phyloP scores from a whole-genome alignment of 768 basidiomycete genomes.

The Amanita fuliginea region DNA sequence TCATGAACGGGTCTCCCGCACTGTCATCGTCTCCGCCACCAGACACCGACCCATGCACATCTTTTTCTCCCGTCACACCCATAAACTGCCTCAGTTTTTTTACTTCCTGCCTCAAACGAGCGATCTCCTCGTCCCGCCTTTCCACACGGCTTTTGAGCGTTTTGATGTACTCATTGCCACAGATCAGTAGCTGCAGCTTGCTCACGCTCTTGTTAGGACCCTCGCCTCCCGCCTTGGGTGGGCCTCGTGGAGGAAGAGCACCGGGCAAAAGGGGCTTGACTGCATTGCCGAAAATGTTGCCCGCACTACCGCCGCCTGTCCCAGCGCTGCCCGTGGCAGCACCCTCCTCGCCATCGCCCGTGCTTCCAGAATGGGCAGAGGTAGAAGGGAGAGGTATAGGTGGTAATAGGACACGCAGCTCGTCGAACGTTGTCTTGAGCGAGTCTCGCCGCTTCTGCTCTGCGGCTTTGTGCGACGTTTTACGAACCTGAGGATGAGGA shows the following conservation, averaged over 20 bases:
- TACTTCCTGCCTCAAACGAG: conserved; percentile 54
- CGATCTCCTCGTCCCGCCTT: conserved; percentile 72
- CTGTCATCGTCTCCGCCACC: not conserved
- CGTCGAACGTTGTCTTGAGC: conserved; percentile 88
- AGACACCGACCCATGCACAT: not conserved
- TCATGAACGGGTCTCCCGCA: not conserved
- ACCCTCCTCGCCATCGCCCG: conserved; percentile 9
- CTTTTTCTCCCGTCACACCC: conserved; percentile 19
- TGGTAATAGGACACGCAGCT: conserved; percentile 72
- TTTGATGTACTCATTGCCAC: conserved; percentile 83
- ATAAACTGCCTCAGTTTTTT: conserved; percentile 36
- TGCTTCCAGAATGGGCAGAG: conserved; percentile 18
- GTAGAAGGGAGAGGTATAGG: conserved; percentile 74
- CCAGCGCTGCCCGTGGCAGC: conserved; percentile 5
- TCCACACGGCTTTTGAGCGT: conserved; percentile 68
- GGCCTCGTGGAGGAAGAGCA: conserved; percentile 80
- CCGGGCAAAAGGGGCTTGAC: conserved; percentile 77
- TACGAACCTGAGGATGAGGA: conserved; percentile 35
- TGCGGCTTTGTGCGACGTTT: conserved; percentile 89
- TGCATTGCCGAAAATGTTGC: conserved; percentile 15
- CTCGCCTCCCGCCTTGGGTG: conserved; percentile 74
- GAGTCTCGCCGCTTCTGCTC: conserved; percentile 97
- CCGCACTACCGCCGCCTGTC: not conserved
- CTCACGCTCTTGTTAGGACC: conserved; percentile 95
- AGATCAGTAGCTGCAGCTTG: conserved; percentile 85